Percentiles rank a stretch among this genome's conserved stretches.
These are phyloP conservation scores for Rhizopogon vinicolor DNA, from an alignment of 768 basidiomycete species.

Conservation along the genomic window DNA sequence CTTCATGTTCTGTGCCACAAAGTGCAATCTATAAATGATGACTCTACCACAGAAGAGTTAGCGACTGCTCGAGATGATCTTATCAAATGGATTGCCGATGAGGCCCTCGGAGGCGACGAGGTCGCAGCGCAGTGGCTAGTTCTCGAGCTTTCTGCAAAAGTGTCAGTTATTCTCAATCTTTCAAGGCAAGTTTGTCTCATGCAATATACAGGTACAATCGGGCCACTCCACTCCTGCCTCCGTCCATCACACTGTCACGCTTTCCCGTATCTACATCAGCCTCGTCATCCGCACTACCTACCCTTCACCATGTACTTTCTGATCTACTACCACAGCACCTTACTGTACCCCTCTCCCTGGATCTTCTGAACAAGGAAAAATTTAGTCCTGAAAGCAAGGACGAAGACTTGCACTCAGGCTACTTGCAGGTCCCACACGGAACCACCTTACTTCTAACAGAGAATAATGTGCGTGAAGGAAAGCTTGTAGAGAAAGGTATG, in stretches of 20 bases:
- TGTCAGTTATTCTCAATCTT: slow-evolving; percentile 41
- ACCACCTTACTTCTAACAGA: slow-evolving; percentile 62
- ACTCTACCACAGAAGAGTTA: not conserved
- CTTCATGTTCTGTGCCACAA: slow-evolving; percentile 60
- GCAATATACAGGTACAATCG: slow-evolving; percentile 53
- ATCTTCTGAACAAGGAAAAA: slow-evolving; percentile 48
- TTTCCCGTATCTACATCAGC: slow-evolving; percentile 46
- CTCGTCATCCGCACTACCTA: slow-evolving; percentile 30
- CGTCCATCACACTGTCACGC: slow-evolving; percentile 55
- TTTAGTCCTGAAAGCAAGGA: slow-evolving; percentile 67
- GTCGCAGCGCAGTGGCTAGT: slow-evolving; percentile 75
- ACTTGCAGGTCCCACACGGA: slow-evolving; percentile 65
- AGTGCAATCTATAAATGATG: not conserved
- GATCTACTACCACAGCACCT: slow-evolving; percentile 55
- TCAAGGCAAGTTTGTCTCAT: not conserved
- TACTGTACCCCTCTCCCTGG: slow-evolving; percentile 57
- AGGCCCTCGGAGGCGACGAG: slow-evolving; percentile 63
- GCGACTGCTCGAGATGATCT: slow-evolving; percentile 41
- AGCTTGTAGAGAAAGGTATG: slow-evolving; percentile 45
- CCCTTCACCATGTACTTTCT: slow-evolving; percentile 50
- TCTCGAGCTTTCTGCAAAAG: slow-evolving; percentile 51
- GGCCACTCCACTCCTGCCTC: slow-evolving; percentile 60
- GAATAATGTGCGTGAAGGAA: slow-evolving; percentile 63
- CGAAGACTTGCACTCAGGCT: slow-evolving; percentile 71
- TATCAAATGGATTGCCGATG: slow-evolving; percentile 68